These are phyloP conservation scores for Talaromyces atroroseus DNA, from an alignment of 2,329 filamentous ascomycete genomes.

Conservation along the genomic window DNA sequence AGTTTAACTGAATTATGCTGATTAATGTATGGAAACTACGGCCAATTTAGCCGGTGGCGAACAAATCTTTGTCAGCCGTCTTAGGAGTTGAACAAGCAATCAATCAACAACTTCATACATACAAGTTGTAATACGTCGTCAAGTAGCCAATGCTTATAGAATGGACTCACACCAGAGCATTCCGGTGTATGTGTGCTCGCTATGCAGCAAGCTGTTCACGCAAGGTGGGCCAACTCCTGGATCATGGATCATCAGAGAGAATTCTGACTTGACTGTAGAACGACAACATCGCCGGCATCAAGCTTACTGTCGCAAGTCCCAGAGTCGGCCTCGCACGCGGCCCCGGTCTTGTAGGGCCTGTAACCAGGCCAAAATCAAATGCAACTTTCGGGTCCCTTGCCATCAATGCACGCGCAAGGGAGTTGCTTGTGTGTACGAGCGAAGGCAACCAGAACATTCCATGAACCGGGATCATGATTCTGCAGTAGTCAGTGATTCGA, in stretches of 20 bases:
- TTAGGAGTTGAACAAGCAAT: background rate
- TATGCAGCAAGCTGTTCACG: slow-evolving; percentile 13
- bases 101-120: background rate
- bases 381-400: slow-evolving; percentile 10
- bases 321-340: background rate
- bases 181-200: slow-evolving; percentile 6
- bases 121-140: background rate
- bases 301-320: slow-evolving; percentile 8
- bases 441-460: background rate
- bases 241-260: background rate
- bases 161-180: background rate
- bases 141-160: background rate
- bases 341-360: slow-evolving; percentile 11
- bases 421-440: slow-evolving; percentile 8
- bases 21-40: background rate
- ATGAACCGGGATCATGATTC: background rate
- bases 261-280: background rate
- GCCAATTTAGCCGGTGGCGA: slow-evolving; percentile 5
- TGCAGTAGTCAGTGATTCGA: background rate
- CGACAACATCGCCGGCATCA: slow-evolving; percentile 8
- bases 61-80: background rate
- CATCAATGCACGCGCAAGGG: slow-evolving; percentile 9
- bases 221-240: slow-evolving; percentile 7
- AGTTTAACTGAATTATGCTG: slow-evolving; percentile 9
- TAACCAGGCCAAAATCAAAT: slow-evolving; percentile 12